These are phyloP conservation scores for Sphenostylis stenocarpa DNA, from an alignment of 306 rosid species.

Conservation along the genomic window DNA sequence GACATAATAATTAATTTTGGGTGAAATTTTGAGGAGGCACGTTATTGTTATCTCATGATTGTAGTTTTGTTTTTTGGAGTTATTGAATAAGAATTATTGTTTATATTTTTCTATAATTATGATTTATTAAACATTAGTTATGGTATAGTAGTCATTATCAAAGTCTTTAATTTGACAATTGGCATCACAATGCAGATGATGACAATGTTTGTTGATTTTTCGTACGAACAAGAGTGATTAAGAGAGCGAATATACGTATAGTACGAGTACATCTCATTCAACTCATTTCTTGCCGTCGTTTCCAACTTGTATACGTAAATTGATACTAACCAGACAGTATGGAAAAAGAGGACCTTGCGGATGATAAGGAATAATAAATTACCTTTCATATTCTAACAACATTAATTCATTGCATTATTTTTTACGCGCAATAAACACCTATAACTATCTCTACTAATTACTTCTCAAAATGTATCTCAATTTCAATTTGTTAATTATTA, in stretches of 20 bases:
- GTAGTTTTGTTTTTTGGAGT: neutral
- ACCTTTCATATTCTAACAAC: neutral
- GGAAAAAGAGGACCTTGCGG: neutral
- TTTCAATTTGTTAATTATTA: too few species aligned
- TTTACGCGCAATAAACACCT: too few species aligned
- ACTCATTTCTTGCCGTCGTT: neutral
- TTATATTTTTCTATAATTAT: neutral
- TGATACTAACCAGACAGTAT: neutral
- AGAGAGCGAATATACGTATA: neutral
- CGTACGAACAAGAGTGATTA: neutral
- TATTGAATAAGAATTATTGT: neutral
- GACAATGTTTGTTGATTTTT: neutral
- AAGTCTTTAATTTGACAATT: neutral
- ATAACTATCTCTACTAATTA: too few species aligned
- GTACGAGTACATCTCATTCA: neutral
- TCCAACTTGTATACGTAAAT: constrained; percentile 6
- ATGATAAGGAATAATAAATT: neutral
- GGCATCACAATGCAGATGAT: neutral
- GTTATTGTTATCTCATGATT: too few species aligned
- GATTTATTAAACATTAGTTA: neutral
- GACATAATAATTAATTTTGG: too few species aligned
- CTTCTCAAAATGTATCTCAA: too few species aligned
- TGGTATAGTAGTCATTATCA: neutral
- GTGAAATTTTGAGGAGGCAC: too few species aligned
- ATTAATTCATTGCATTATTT: too few species aligned